A percentile compares a stretch with the other conserved stretches of the same genome.
Conservation (phyloP, 805 yeast species). For the Lipomyces chichibuensis region DNA sequence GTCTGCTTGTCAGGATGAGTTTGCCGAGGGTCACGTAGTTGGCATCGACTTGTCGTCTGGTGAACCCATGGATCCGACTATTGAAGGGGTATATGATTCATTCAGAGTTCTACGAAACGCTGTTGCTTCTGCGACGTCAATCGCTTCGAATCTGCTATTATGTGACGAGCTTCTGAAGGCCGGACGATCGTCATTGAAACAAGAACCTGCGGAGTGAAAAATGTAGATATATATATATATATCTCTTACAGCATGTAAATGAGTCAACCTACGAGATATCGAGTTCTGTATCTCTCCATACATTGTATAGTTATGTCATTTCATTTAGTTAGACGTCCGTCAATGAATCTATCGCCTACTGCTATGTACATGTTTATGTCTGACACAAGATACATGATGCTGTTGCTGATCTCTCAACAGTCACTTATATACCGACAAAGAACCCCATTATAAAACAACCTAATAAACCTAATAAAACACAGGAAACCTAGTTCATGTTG, state of each 20-base stretch:
- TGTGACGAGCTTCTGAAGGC: conserved; percentile 98
- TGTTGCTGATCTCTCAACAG: not conserved
- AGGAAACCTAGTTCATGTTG: not conserved
- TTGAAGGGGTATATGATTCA: conserved; percentile 96
- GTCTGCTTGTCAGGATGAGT: conserved; percentile 86
- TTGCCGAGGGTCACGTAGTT: conserved; percentile 69
- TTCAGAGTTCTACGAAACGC: conserved; percentile 93
- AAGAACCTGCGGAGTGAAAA: conserved; percentile 42
- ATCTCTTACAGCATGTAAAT: not conserved
- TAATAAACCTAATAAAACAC: not conserved
- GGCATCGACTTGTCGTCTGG: conserved; percentile 92
- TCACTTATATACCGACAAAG: not conserved
- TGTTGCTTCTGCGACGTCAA: conserved; percentile 87
- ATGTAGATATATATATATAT: not conserved
- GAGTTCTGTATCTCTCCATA: not conserved
- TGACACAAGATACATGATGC: not conserved
- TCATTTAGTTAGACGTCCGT: not conserved
- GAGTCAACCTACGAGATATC: not conserved
- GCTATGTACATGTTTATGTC: not conserved
- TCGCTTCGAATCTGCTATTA: conserved; percentile 84
- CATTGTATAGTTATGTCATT: not conserved
- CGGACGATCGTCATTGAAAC: conserved; percentile 88
- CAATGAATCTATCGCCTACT: not conserved
- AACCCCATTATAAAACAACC: not conserved
- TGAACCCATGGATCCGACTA: conserved; percentile 91